Base-by-base conservation (phyloP, 2,329 filamentous ascomycete genomes). In the Cladosporium sphaerospermum region DNA sequence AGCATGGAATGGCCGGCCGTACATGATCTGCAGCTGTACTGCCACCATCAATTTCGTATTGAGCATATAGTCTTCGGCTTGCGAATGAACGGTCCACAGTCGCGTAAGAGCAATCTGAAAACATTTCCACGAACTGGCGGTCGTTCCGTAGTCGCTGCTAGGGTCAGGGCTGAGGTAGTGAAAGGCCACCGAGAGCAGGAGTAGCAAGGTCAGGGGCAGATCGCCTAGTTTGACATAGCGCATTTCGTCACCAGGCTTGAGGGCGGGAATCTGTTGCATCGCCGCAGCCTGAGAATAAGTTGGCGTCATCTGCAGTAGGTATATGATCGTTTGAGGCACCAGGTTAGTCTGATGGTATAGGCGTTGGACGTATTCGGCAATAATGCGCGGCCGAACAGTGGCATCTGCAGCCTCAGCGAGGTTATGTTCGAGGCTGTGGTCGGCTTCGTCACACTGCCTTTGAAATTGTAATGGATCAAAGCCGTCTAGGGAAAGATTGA, bases 281-380 rank as follows among this genome's bases (percentile, higher is more conserved):
- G 51, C 51, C 14, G 36, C 42, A 14, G 46, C 43, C 2, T 47
- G 31, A 13, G 51, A 53, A 18, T 53, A 47, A 18, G 51, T 53
- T 13, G 43, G 39, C 28, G 51, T 53, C 51, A 53, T 53, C 45
- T 53, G 51, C 16, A 53, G 37, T 14, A 53, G 45, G 23, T 47
- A 53, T 11, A 45, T 53, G 23, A 53, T 53, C 8, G 51, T 53
- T 19, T 53, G 51, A 4, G 51, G 51, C 8, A 53, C 51, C 43
- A 53, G 9, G 37, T 53, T 53, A 16, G 51, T 53, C 23, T 53
- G 51, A 41, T 53, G 51, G 14, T 53, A 53, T 34, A 53, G 32
- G 42, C 51, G 37, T 41, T 53, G 51, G 16, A 53, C 37, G 8
- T 53, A 53, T 19, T 53, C 51, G 16, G 36, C 51, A 18, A 53